A percentile compares a stretch with the other conserved stretches of the same genome.
These are phyloP conservation scores for Tylopilus orsonianus DNA, from an alignment of 1,284 basidiomycete genomes.

Conservation along the genomic window DNA sequence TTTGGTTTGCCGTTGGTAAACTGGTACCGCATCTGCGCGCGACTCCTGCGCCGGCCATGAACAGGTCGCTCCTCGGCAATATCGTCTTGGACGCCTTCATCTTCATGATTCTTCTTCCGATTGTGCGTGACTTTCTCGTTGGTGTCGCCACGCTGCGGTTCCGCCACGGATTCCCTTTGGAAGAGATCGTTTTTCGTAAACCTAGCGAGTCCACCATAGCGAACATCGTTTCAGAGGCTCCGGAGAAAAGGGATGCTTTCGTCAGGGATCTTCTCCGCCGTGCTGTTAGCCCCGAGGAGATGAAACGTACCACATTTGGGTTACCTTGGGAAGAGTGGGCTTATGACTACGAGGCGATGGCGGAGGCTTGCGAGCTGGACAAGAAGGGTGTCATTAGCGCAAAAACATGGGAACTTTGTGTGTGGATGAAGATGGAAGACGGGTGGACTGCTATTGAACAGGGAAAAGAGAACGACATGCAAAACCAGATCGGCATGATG, in stretches of 20 bases:
- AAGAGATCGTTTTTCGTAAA: slow-evolving; percentile 34
- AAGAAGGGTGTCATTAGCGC: slow-evolving; percentile 19
- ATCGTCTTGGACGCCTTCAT: slow-evolving; percentile 27
- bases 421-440: slow-evolving; percentile 34
- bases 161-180: slow-evolving; percentile 29
- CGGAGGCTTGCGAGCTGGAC: slow-evolving; percentile 22
- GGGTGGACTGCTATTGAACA: slow-evolving; percentile 32
- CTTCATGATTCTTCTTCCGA: slow-evolving; percentile 24
- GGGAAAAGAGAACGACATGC: slow-evolving; percentile 22
- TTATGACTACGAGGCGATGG: slow-evolving; percentile 34
- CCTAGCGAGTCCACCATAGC: slow-evolving; percentile 30
- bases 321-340: slow-evolving; percentile 36
- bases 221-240: slow-evolving; percentile 25
- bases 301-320: slow-evolving; percentile 26
- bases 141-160: slow-evolving; percentile 24
- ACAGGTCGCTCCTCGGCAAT: slow-evolving; percentile 26
- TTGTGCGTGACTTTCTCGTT: slow-evolving; percentile 24
- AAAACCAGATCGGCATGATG: slow-evolving; percentile 30
- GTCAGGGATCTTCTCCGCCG: slow-evolving; percentile 30
- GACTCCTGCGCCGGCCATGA: slow-evolving; percentile 19
- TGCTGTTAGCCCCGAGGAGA: slow-evolving; percentile 32
- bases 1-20: slow-evolving; percentile 28
- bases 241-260: slow-evolving; percentile 29
- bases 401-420: slow-evolving; percentile 32
- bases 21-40: slow-evolving; percentile 14